These are phyloP conservation scores for Lycium ferocissimum DNA, from an alignment of 257 asterid species.

Conservation along the genomic window DNA sequence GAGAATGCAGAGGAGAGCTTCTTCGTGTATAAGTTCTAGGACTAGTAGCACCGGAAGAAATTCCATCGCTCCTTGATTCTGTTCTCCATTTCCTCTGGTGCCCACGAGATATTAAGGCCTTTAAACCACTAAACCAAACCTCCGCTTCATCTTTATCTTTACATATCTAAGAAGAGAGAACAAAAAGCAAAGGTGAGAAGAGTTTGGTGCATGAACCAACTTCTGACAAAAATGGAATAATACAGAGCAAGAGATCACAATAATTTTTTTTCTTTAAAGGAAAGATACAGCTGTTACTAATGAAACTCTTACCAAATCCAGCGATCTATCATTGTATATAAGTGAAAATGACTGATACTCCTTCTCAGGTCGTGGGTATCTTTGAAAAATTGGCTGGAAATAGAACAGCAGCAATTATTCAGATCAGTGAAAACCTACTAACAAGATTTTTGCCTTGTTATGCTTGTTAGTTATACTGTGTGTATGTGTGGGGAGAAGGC, in stretches of 20 bases:
- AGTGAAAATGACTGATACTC: conserved; percentile 96
- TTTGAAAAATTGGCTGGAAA: conserved; percentile 87
- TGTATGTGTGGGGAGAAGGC: not conserved
- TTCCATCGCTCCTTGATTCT: conserved; percentile 88
- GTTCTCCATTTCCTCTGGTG: conserved; percentile 88
- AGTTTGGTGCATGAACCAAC: conserved; percentile 32
- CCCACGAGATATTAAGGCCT: conserved; percentile 84
- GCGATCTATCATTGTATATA: conserved; percentile 86
- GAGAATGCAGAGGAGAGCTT: conserved; percentile 91
- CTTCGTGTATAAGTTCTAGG: conserved; percentile 83
- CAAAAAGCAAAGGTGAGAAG: conserved; percentile 28
- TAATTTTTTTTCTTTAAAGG: not conserved
- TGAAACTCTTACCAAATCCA: conserved; percentile 77
- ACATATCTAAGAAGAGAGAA: conserved; percentile 66
- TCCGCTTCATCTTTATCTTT: conserved; percentile 99
- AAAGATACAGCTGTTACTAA: conserved; percentile 26
- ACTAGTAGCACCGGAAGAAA: conserved; percentile 89
- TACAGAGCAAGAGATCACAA: not conserved
- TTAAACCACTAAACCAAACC: conserved; percentile 96
- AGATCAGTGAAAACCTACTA: conserved; percentile 22
- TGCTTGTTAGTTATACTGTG: not conserved
- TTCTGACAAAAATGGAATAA: not conserved
- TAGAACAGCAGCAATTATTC: conserved; percentile 30
- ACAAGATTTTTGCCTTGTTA: not conserved
- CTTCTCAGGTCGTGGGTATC: conserved; percentile 95